These are phyloP conservation scores for Albophoma yamanashiensis DNA, from an alignment of 2,329 filamentous ascomycete genomes.

Conservation along the genomic window DNA sequence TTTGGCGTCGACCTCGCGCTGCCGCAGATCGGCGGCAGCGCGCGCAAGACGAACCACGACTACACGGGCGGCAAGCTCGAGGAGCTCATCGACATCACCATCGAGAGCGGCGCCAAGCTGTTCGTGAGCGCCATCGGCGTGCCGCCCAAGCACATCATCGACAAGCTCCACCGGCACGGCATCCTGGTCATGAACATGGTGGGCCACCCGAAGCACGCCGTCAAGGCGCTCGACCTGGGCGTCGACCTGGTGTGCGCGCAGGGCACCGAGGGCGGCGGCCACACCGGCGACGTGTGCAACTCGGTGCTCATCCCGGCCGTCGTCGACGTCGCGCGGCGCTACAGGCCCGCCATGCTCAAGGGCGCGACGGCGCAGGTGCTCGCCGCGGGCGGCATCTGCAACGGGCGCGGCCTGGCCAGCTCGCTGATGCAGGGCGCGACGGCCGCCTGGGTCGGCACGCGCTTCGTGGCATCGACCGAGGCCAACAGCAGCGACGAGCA, in stretches of 20 bases:
- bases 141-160: constrained; percentile 63
- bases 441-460: constrained; percentile 89
- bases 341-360: constrained; percentile 57
- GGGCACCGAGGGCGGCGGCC: constrained; percentile 86
- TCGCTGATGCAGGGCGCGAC: constrained; percentile 79
- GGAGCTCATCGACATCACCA: constrained; percentile 77
- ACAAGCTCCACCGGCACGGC: constrained; percentile 65
- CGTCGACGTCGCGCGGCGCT: constrained; percentile 68
- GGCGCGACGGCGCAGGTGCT: constrained; percentile 69
- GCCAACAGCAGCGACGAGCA: constrained; percentile 73
- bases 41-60: constrained; percentile 88
- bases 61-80: constrained; percentile 86
- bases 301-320: constrained; percentile 81
- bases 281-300: constrained; percentile 80
- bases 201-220: constrained; percentile 80
- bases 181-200: constrained; percentile 97
- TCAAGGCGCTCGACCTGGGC: constrained; percentile 76
- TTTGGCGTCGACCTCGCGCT: constrained; percentile 90
- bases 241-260: constrained; percentile 90
- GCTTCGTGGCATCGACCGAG: constrained; percentile 78
- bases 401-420: constrained; percentile 70
- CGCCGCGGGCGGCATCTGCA: constrained; percentile 78
- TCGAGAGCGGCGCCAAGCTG: constrained; percentile 70
- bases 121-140: constrained; percentile 88
- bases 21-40: constrained; percentile 74